Base-by-base conservation (phyloP, 768 basidiomycete genomes). In the Psilocybe azurescens region DNA sequence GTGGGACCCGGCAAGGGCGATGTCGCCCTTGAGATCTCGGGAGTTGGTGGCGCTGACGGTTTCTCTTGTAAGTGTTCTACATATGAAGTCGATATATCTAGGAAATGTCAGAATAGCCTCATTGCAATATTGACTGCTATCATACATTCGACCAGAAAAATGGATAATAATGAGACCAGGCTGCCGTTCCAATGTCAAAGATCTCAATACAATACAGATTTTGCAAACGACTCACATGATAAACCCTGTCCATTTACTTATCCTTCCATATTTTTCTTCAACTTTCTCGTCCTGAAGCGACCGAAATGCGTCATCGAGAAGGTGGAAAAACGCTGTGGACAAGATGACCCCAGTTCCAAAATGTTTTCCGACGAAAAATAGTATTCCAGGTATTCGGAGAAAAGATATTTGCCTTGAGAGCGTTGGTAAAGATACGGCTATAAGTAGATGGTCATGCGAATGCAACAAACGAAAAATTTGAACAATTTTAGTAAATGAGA, bases 301-400 rank as follows among this genome's bases (percentile, higher is more conserved):
- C 58, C 82, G 81, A 67, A 91, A 93, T 0, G 91, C 86, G 60
- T 93, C 91, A 64, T 91, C 89, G 11, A 94, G 78, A 8, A 94
- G 78, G 71, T 94, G 93, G 16, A 89, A 87, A 66, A 94, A 94
- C 0, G 91, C 92, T 0, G 93, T 94, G 3, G 92, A 87, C 3
- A 94, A 73, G 36, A 94, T 94, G 13, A 92, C 91, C 10, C 91
- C 91, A 13, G 93, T 94, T 38, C 93, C 93, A 67, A 94, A 93
- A 70, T 94, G 93, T 68, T 93, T 94, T 41, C 90, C 91, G n/a
- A 92, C 79, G 73, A 94, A 94, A 71, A 94, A 94, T 16, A 89
- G 68, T 14, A 90, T 76, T 24, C 81, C 81, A 1, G 90, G 91
- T 66, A 92, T 87, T 56, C 81, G 81, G 20, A 93, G 67, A 59